A percentile compares a stretch with the other conserved stretches of the same genome.
phyloP scores from a whole-genome alignment of 768 basidiomycete genomes.

The Ramaria sp. region DNA sequence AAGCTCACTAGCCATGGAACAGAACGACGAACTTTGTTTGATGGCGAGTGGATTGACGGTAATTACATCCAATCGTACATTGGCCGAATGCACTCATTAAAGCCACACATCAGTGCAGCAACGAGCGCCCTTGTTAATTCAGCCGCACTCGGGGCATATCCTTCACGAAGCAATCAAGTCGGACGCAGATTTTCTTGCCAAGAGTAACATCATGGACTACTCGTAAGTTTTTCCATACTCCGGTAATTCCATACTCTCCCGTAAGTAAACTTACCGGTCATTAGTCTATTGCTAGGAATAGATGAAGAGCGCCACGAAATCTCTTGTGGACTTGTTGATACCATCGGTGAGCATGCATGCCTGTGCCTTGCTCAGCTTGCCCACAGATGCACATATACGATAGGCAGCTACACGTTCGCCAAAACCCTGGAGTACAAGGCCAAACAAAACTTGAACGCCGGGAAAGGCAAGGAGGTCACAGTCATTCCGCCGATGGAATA shows the following conservation, averaged over 20 bases:
- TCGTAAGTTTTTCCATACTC: constrained; percentile 48
- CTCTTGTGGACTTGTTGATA: constrained; percentile 73
- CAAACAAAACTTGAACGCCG: constrained; percentile 55
- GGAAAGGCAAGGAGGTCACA: constrained; percentile 56
- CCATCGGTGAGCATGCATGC: constrained; percentile 41
- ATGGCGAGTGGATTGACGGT: constrained; percentile 84
- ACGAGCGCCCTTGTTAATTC: constrained; percentile 50
- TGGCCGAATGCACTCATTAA: not conserved
- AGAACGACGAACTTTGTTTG: constrained; percentile 49
- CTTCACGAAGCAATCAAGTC: constrained; percentile 55
- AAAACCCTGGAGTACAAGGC: constrained; percentile 83
- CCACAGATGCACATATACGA: not conserved
- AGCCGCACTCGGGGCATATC: constrained; percentile 64
- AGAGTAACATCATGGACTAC: constrained; percentile 81
- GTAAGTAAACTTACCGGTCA: not conserved
- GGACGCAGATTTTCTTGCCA: constrained; percentile 66
- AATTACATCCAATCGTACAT: constrained; percentile 4
- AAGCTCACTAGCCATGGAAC: constrained; percentile 32
- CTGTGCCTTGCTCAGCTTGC: not conserved
- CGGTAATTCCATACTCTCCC: not conserved
- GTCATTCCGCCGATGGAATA: constrained; percentile 76
- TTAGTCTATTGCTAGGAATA: constrained; percentile 61
- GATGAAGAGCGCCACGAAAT: constrained; percentile 58
- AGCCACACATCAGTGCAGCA: constrained; percentile 41
- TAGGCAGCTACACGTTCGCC: constrained; percentile 74